Evolutionary conservation across 176 grass and related monocot genomes (phyloP).

Genomic region (Panicum miliaceum): DNA sequence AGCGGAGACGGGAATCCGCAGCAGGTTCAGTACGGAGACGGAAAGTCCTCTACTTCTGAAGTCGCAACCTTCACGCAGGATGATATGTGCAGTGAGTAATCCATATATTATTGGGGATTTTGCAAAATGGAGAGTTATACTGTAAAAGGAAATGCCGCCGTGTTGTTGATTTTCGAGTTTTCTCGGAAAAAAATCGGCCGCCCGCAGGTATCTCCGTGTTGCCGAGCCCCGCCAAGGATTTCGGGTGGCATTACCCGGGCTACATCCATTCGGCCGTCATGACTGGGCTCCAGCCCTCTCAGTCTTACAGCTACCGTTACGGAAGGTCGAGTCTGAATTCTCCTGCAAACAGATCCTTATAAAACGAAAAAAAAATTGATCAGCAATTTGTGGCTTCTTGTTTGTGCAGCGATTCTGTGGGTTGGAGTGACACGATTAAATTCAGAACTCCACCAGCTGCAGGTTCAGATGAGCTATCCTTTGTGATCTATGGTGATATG

Average conservation of each 20-base stretch:
- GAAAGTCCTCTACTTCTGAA: slow-evolving; percentile 45
- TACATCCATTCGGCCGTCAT: slow-evolving; percentile 80
- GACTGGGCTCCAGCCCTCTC: slow-evolving; percentile 69
- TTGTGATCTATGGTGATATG: slow-evolving; percentile 83
- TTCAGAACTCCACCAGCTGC: slow-evolving; percentile 74
- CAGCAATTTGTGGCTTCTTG: not conserved
- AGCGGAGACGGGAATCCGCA: slow-evolving; percentile 77
- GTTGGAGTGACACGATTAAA: slow-evolving; percentile 59
- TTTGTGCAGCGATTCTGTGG: slow-evolving; percentile 66
- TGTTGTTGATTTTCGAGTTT: not conserved
- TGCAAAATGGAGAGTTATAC: not conserved
- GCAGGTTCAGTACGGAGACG: slow-evolving; percentile 59
- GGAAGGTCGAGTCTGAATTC: slow-evolving; percentile 55
- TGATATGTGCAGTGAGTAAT: slow-evolving; percentile 87
- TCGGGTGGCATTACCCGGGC: slow-evolving; percentile 88
- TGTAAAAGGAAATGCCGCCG: not conserved
- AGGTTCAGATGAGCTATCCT: slow-evolving; percentile 59
- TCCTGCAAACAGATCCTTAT: not conserved
- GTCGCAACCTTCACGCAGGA: slow-evolving; percentile 64
- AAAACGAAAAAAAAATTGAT: not conserved
- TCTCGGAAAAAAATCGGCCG: not conserved
- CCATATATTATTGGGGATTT: not conserved
- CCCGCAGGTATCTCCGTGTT: slow-evolving; percentile 21
- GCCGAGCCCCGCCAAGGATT: slow-evolving; percentile 78
- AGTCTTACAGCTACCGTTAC: slow-evolving; percentile 65